Base-by-base conservation (phyloP, 768 basidiomycete genomes). In the Lentinula detonsa region DNA sequence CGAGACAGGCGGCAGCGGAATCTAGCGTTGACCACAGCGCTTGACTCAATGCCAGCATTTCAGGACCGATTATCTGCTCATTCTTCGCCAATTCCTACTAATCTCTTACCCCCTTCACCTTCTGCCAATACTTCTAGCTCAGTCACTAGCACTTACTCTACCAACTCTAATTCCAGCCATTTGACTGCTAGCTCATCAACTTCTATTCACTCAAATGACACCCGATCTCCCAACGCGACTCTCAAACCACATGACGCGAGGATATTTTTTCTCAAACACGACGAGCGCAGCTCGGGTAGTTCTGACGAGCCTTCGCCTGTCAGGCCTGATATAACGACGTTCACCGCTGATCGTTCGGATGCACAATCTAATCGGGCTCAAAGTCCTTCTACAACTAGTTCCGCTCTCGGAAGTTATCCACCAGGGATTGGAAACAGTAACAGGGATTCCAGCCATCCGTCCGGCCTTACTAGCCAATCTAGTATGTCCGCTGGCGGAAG, bases 401-500 rank as follows among this genome's bases (percentile, higher is more conserved):
- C 21, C 16, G 18, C 46, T n/a, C 18, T 48, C 11, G 45, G 28
- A 31, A 35, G 45, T 18, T 10, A 46, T 31, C 13, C 40, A 13
- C 18, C 57, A 5, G 46, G 16, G 18, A 37, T 35, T 2, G 7
- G 33, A 33, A 39, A 33, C 21, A 18, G 16, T 35, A 37, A n/a
- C 21, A 23, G 21, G 6, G 23, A 52, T 31, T 40, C 39, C 34
- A 31, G 16, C 9, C 49, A 59, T n/a, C 3, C 11, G n/a, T 15
- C 51, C 9, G 18, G 50, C 6, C 3, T 28, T 23, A 11, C 50
- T 39, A 3, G 34, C 42, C 59, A 53, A 66, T 23, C 59, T 63
- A 11, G 69, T 65, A 61, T 28, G 28, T 64, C 66, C 18, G 42
- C 37, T 71, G 73, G 64, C 71, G 68, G 58, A 76, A 76, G 70